phyloP scores from a whole-genome alignment of 2,329 filamentous ascomycete genomes.

The Fusarium chlamydosporum region DNA sequence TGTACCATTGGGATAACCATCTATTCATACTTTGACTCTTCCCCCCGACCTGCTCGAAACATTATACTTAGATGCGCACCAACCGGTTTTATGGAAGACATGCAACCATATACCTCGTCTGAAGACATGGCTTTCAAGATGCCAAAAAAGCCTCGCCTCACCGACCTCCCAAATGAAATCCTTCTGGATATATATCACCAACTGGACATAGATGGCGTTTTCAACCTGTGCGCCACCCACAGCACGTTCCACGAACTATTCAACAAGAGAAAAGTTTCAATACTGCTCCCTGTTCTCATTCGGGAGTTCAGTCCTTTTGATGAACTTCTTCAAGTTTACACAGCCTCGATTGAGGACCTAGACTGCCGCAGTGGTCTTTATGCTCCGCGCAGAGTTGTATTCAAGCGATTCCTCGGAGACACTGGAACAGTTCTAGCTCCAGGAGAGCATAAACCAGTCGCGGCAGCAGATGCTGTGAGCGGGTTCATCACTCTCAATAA shows the following conservation, averaged over 20 bases:
- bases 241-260: slow-evolving; percentile 60
- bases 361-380: slow-evolving; percentile 53
- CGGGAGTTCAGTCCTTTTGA: slow-evolving; percentile 62
- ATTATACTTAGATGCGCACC: neutral
- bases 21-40: slow-evolving; percentile 2
- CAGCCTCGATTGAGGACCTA: slow-evolving; percentile 58
- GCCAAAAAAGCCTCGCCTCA: slow-evolving; percentile 42
- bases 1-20: slow-evolving; percentile 16
- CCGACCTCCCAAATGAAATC: slow-evolving; percentile 62
- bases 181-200: slow-evolving; percentile 64
- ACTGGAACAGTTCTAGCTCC: slow-evolving; percentile 49
- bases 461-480: neutral
- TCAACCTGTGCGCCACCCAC: slow-evolving; percentile 57
- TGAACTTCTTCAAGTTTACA: slow-evolving; percentile 63
- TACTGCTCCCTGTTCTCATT: slow-evolving; percentile 61
- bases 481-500: slow-evolving; percentile 48
- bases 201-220: slow-evolving; percentile 60
- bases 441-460: slow-evolving; percentile 22
- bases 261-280: slow-evolving; percentile 56
- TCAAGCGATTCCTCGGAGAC: slow-evolving; percentile 56
- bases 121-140: slow-evolving; percentile 39
- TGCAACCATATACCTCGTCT: neutral
- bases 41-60: slow-evolving; percentile 9
- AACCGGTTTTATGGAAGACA: neutral
- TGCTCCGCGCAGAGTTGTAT: slow-evolving; percentile 58